A percentile compares a stretch with the other conserved stretches of the same genome.
phyloP scores from a whole-genome alignment of 345 rosid species.

The Linum tenue region DNA sequence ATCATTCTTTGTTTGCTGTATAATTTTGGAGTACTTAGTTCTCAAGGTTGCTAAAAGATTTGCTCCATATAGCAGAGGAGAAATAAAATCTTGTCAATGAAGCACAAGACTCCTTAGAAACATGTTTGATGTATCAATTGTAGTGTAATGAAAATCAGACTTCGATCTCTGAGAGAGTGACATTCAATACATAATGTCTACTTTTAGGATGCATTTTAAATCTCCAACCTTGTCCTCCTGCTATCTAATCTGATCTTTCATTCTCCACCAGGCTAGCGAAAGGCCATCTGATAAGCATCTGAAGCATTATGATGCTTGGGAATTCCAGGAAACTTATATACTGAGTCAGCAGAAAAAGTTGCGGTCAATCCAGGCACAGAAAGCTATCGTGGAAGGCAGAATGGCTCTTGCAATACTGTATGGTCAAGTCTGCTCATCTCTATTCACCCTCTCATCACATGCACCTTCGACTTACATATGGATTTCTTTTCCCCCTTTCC shows the following conservation, averaged over 20 bases:
- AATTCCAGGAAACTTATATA: conserved; percentile 75
- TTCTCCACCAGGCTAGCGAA: conserved; percentile 27
- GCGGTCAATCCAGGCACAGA: conserved; percentile 72
- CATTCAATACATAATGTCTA: too few species aligned
- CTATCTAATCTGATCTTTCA: conserved; percentile 13
- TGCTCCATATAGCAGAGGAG: background rate
- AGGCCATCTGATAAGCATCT: conserved; percentile 15
- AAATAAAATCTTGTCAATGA: too few species aligned
- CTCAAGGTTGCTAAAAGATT: conserved; percentile 8
- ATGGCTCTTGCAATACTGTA: conserved; percentile 76
- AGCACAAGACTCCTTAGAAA: too few species aligned
- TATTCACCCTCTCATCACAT: background rate
- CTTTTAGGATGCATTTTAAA: background rate
- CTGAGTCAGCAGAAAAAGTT: conserved; percentile 53
- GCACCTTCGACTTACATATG: conserved; percentile 3
- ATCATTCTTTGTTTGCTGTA: conserved; percentile 6
- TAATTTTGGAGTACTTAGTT: background rate
- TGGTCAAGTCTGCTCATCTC: conserved; percentile 13
- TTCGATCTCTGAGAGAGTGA: too few species aligned
- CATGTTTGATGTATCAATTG: too few species aligned
- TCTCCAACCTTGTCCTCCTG: background rate
- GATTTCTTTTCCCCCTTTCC: conserved; percentile 10
- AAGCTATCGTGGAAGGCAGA: conserved; percentile 83
- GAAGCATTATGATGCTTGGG: conserved; percentile 70
- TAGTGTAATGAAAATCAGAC: too few species aligned